Base-by-base conservation (phyloP, 192 early-diverging fungal genomes). In the Geranomyces variabilis region DNA sequence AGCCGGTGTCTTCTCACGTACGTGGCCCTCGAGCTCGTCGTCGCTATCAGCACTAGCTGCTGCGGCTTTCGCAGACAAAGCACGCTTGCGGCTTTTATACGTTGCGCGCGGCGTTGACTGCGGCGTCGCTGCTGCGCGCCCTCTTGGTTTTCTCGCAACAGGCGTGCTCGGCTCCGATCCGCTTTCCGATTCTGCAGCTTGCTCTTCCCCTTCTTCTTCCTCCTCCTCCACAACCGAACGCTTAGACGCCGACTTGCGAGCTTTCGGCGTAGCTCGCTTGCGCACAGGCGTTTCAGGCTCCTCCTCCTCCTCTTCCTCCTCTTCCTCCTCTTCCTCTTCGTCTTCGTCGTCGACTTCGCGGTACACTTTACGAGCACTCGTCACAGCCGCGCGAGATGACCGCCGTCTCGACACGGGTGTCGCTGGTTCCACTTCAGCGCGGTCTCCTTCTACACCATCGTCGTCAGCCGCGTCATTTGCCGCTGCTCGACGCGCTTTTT, bases 321-420 rank as follows among this genome's bases (percentile, higher is more conserved):
- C 44, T 9, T 17, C 63, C 28, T 63, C 61, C 24, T n/a, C 61
- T 72, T 63, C 70, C 49, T 66, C 67, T 15, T 73, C 70, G 1
- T 78, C 68, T 41, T 78, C 68, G 13, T 76, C 74, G 17, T 53
- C 56, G 19, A 34, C 76, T 24, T 75, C 69, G 9, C 24, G 30
- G 43, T 53, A 67, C 19, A 12, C 21, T n/a, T 53, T 65, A 15
- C 45, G 53, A 14, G 57, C 69, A 34, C 69, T 73, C 21, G 64
- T 31, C 24, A 41, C 36, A 10, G 51, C 71, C 1, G 60, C 31
- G 8, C 71, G 73, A n/a, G 70, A 24, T n/a, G 71, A 72, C 15
- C 77, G 75, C n/a, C 66, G 53, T 36, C 44, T 14, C 4, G 69
- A 55, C n/a, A 47, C 44, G 6, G 58, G 58, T 19, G 60, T 22